Conservation (phyloP, 768 basidiomycete species). For the Saitozyma sp. region DNA sequence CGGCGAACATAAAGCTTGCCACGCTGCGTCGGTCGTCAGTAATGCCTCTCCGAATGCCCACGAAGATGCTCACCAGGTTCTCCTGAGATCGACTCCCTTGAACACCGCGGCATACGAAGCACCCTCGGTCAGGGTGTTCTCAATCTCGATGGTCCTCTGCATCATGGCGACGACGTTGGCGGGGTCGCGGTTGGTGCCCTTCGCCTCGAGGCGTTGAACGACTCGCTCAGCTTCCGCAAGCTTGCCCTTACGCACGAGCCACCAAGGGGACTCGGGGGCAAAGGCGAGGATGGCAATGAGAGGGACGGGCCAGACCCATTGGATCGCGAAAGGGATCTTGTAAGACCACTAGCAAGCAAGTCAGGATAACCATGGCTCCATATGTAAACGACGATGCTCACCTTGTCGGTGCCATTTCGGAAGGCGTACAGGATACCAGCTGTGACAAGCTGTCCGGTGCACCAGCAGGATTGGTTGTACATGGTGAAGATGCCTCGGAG, state of each 20-base stretch:
- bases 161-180: constrained; percentile 49
- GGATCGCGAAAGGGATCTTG: constrained; percentile 16
- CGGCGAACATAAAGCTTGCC: not conserved
- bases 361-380: constrained; percentile 6
- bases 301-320: constrained; percentile 23
- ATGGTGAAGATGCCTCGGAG: constrained; percentile 2
- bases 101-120: constrained; percentile 51
- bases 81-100: constrained; percentile 42
- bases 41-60: constrained; percentile 11
- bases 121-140: constrained; percentile 33
- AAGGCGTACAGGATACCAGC: not conserved
- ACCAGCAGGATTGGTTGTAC: not conserved
- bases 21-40: not conserved
- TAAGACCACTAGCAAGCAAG: constrained; percentile 14
- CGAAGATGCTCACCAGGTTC: constrained; percentile 25
- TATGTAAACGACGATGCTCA: constrained; percentile 25
- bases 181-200: constrained; percentile 31
- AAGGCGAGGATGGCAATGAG: constrained; percentile 7
- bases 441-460: not conserved
- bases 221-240: not conserved
- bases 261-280: constrained; percentile 41
- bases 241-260: constrained; percentile 32
- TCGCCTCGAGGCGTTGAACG: constrained; percentile 16
- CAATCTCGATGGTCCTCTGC: constrained; percentile 50
- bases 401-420: constrained; percentile 4